Evolutionary conservation across 306 rosid genomes (phyloP).

Genomic region (Pyrus pyrifolia): DNA sequence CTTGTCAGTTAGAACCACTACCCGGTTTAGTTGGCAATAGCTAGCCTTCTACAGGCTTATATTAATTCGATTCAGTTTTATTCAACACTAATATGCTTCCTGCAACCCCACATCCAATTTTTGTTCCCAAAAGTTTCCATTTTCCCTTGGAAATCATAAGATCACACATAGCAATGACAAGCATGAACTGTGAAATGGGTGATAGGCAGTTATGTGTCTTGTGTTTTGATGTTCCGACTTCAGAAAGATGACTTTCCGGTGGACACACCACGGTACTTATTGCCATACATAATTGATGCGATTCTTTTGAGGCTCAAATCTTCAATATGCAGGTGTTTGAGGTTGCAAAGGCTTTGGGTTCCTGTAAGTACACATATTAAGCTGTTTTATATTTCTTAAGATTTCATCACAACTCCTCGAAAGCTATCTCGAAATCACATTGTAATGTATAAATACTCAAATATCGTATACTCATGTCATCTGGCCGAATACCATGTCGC

Average conservation of each 20-base stretch:
- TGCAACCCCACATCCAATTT: background rate
- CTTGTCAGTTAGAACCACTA: background rate
- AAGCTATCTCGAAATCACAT: no score
- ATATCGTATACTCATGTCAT: no score
- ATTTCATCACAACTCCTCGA: no score
- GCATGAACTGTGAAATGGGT: background rate
- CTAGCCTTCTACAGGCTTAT: background rate
- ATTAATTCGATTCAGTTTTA: background rate
- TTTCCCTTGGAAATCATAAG: background rate
- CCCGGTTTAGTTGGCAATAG: background rate
- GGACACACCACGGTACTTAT: conserved; percentile 27
- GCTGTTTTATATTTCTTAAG: background rate
- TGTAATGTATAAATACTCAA: no score
- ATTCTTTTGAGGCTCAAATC: background rate
- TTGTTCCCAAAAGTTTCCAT: background rate
- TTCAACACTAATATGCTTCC: background rate
- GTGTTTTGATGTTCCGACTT: conserved; percentile 60
- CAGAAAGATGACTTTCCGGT: conserved; percentile 92
- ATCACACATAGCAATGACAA: background rate
- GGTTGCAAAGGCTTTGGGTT: conserved; percentile 67
- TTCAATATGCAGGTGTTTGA: conserved; percentile 59
- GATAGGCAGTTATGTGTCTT: conserved; percentile 25
- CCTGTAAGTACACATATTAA: background rate
- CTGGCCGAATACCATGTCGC: no score
- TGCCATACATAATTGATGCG: background rate